These are phyloP conservation scores for Candida schatavii DNA, from an alignment of 805 yeast genomes.

Conservation along the genomic window DNA sequence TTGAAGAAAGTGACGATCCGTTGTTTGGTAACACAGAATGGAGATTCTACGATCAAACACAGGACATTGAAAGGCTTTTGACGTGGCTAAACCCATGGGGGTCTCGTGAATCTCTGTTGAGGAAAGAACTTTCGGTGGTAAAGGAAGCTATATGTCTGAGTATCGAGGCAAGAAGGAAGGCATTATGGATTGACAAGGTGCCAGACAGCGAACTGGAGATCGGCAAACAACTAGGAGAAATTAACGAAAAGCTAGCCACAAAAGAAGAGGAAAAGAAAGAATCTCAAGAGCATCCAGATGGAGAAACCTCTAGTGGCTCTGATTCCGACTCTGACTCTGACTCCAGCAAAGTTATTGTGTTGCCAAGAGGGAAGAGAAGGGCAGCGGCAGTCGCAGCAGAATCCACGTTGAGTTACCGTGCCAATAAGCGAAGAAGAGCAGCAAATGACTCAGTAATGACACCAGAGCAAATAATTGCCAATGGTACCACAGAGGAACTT, in stretches of 20 bases:
- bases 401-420: slow-evolving; percentile 12
- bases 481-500: slow-evolving; percentile 27
- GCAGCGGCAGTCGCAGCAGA: slow-evolving; percentile 7
- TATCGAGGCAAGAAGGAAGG: slow-evolving; percentile 56
- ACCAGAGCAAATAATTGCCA: slow-evolving; percentile 26
- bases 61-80: slow-evolving; percentile 54
- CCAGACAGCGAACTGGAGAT: slow-evolving; percentile 41
- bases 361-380: slow-evolving; percentile 7
- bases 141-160: slow-evolving; percentile 53
- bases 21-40: slow-evolving; percentile 55
- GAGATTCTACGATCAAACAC: slow-evolving; percentile 64
- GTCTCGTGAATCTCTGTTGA: slow-evolving; percentile 60
- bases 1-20: slow-evolving; percentile 65
- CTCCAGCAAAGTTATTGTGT: slow-evolving; percentile 7
- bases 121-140: slow-evolving; percentile 56
- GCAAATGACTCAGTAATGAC: slow-evolving; percentile 9
- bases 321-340: slow-evolving; percentile 14
- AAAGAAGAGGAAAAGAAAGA: slow-evolving; percentile 19
- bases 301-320: slow-evolving; percentile 18
- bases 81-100: slow-evolving; percentile 79
- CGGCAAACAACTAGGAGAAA: slow-evolving; percentile 36
- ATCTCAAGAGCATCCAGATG: slow-evolving; percentile 26
- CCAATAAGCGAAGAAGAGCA: slow-evolving; percentile 34
- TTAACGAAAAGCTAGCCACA: slow-evolving; percentile 14
- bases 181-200: slow-evolving; percentile 43